phyloP scores from a whole-genome alignment of 2,329 filamentous ascomycete genomes.

The Diplodia intermedia region DNA sequence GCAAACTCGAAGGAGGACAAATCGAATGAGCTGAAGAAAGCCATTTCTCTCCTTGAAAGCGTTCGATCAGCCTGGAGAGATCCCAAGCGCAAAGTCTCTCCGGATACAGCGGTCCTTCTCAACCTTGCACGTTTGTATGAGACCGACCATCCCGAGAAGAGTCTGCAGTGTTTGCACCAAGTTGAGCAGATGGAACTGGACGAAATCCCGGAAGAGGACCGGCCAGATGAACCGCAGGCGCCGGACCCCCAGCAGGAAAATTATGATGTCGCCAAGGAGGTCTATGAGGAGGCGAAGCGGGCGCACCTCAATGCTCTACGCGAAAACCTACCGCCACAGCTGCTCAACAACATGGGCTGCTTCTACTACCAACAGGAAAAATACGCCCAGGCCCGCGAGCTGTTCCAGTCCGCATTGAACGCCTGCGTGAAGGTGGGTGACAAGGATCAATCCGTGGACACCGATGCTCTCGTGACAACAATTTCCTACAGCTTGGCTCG shows the following conservation, averaged over 20 bases:
- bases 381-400: constrained; percentile 76
- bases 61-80: constrained; percentile 93
- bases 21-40: constrained; percentile 82
- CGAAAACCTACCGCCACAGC: constrained; percentile 82
- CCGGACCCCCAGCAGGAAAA: constrained; percentile 40
- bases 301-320: constrained; percentile 65
- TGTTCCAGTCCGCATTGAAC: constrained; percentile 90
- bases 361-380: constrained; percentile 92
- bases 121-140: constrained; percentile 94
- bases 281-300: constrained; percentile 54
- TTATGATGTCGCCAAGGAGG: constrained; percentile 44
- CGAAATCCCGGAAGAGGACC: constrained; percentile 73
- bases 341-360: constrained; percentile 97
- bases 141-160: constrained; percentile 82
- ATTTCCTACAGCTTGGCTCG: constrained; percentile 96
- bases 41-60: constrained; percentile 80
- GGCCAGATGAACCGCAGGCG: constrained; percentile 52
- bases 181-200: constrained; percentile 90
- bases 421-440: constrained; percentile 84
- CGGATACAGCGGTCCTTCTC: constrained; percentile 86
- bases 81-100: constrained; percentile 78
- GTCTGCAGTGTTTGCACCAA: constrained; percentile 87
- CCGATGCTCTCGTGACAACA: constrained; percentile 89
- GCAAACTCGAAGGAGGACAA: constrained; percentile 84
- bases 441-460: constrained; percentile 77